Conservation (phyloP, 2,329 filamentous ascomycete species). For the Monilinia polystroma region DNA sequence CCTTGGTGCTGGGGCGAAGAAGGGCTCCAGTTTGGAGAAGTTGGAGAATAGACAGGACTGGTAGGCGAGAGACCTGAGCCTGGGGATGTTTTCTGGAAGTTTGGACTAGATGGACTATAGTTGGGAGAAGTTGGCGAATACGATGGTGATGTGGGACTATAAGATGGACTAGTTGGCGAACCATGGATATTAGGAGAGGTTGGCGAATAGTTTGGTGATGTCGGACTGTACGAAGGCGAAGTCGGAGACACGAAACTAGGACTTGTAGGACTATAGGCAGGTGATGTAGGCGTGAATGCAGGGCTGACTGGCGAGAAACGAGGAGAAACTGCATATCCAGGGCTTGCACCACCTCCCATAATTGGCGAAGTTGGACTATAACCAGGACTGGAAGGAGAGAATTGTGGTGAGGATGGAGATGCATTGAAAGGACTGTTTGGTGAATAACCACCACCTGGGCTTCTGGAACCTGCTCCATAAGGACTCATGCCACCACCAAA, state of each 20-base stretch:
- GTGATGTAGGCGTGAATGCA: slow-evolving; percentile 41
- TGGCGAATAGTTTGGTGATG: slow-evolving; percentile 42
- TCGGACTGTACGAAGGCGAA: slow-evolving; percentile 66
- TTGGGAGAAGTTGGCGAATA: slow-evolving; percentile 39
- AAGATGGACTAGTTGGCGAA: slow-evolving; percentile 38
- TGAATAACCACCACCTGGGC: slow-evolving; percentile 68
- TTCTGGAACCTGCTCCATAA: slow-evolving; percentile 51
- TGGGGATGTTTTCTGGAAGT: slow-evolving; percentile 36
- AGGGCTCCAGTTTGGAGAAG: slow-evolving; percentile 38
- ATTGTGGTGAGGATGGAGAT: slow-evolving; percentile 53
- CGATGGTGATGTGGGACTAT: slow-evolving; percentile 37
- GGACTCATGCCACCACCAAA: slow-evolving; percentile 62
- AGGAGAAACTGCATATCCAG: slow-evolving; percentile 49
- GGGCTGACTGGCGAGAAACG: slow-evolving; percentile 60
- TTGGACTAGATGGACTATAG: slow-evolving; percentile 38
- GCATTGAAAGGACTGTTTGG: slow-evolving; percentile 59
- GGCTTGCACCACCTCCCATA: slow-evolving; percentile 52
- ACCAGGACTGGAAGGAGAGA: slow-evolving; percentile 38
- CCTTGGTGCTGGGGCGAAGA: slow-evolving; percentile 37
- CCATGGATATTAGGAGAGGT: slow-evolving; percentile 38
- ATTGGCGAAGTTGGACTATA: slow-evolving; percentile 55
- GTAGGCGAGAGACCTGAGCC: slow-evolving; percentile 38
- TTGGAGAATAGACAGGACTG: slow-evolving; percentile 39
- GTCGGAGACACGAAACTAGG: slow-evolving; percentile 51
- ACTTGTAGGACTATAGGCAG: slow-evolving; percentile 40